phyloP scores from a whole-genome alignment of 352 stramenopile genomes.

The Blastocystis sp. region DNA sequence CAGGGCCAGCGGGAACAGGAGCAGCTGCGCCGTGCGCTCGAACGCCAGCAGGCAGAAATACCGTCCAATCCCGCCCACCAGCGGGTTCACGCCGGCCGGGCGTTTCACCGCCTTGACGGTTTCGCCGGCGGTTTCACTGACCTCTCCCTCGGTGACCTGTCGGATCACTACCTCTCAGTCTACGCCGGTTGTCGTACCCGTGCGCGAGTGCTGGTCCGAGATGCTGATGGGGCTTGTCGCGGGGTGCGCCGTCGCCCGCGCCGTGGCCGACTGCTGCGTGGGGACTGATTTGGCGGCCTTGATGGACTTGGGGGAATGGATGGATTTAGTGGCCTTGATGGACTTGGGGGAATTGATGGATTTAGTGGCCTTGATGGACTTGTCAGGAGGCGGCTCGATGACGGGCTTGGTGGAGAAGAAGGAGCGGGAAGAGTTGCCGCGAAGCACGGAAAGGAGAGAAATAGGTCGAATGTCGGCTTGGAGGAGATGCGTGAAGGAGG shows the following conservation, averaged over 20 bases:
- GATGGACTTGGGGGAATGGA: neutral
- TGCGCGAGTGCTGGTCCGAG: neutral
- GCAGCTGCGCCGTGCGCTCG: conserved; percentile 7
- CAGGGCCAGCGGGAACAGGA: conserved; percentile 17
- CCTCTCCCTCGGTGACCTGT: no score
- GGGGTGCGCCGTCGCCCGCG: neutral
- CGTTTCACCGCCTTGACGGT: no score
- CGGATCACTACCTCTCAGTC: no score
- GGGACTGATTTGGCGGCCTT: no score
- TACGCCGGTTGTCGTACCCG: no score
- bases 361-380: neutral
- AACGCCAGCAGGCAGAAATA: conserved; percentile 32
- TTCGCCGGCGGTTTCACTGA: no score
- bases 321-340: neutral
- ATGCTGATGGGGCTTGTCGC: conserved; percentile 14
- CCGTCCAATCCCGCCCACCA: conserved; percentile 18
- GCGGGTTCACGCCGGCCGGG: neutral
- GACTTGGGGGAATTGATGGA: neutral
- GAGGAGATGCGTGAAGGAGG: conserved; percentile 15
- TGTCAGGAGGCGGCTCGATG: neutral
- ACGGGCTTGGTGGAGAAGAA: neutral
- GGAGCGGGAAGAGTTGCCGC: neutral
- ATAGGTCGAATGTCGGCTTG: conserved; percentile 26
- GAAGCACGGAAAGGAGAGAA: conserved; percentile 11
- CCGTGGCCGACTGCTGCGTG: no score